Percentiles rank a stretch among this genome's conserved stretches.
phyloP scores from a whole-genome alignment of 495 filamentous ascomycete genomes.

The Halenospora varia region DNA sequence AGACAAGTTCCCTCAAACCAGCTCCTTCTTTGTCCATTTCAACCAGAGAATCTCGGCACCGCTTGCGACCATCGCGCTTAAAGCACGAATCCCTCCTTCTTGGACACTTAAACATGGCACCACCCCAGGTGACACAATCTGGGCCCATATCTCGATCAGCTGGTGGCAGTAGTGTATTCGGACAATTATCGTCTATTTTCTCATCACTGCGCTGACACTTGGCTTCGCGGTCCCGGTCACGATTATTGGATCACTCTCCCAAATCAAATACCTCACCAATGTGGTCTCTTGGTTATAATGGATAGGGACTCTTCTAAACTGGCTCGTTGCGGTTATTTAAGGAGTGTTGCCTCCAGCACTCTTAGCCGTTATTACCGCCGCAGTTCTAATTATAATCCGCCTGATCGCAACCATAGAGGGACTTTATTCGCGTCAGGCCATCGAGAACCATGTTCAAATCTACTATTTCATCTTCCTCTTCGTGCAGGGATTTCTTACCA shows the following conservation, averaged over 20 bases:
- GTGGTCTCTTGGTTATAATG: slow-evolving; percentile 54
- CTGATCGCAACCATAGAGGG: slow-evolving; percentile 55
- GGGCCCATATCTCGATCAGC: slow-evolving; percentile 64
- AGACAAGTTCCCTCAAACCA: slow-evolving; percentile 70
- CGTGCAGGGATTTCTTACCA: slow-evolving; percentile 84
- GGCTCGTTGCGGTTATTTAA: slow-evolving; percentile 57
- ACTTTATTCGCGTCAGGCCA: slow-evolving; percentile 60
- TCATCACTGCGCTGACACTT: slow-evolving; percentile 57
- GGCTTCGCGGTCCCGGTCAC: slow-evolving; percentile 70
- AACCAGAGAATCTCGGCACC: slow-evolving; percentile 72
- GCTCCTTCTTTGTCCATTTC: slow-evolving; percentile 80
- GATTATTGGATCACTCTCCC: slow-evolving; percentile 63
- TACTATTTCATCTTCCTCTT: slow-evolving; percentile 92
- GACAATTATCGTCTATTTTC: slow-evolving; percentile 48
- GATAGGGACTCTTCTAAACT: slow-evolving; percentile 50
- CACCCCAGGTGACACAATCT: slow-evolving; percentile 66
- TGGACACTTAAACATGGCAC: slow-evolving; percentile 14
- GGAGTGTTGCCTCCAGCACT: slow-evolving; percentile 64
- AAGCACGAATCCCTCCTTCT: slow-evolving; percentile 7
- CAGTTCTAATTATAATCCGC: slow-evolving; percentile 59
- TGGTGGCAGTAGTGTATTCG: slow-evolving; percentile 56
- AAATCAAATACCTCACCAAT: slow-evolving; percentile 54
- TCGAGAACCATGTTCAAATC: slow-evolving; percentile 83
- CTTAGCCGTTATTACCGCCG: slow-evolving; percentile 58
- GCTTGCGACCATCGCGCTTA: slow-evolving; percentile 56